A percentile compares a stretch with the other conserved stretches of the same genome.
Evolutionary conservation across 106 monocot genomes (phyloP).

Genomic region (Agapanthus africanus): DNA sequence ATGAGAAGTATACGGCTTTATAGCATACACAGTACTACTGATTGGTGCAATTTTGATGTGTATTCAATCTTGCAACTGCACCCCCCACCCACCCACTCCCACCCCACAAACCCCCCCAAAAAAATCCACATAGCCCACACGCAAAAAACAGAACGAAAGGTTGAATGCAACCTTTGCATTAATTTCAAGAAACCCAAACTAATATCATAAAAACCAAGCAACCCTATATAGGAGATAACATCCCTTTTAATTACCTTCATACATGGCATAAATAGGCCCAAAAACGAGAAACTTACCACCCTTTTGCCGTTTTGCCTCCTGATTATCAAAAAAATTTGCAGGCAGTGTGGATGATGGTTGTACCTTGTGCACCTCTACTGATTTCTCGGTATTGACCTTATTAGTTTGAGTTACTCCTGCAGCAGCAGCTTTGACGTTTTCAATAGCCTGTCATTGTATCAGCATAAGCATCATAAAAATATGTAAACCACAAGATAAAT

Average conservation of each 20-base stretch:
- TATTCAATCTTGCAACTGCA: too few relatives aligned
- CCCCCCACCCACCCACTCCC: too few relatives aligned
- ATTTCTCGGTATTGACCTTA: constrained; percentile 27
- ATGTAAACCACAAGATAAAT: not conserved
- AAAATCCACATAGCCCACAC: too few relatives aligned
- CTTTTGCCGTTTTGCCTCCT: constrained; percentile 52
- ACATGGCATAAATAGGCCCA: not conserved
- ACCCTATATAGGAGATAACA: not conserved
- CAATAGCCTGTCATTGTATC: constrained; percentile 77
- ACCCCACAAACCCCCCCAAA: too few relatives aligned
- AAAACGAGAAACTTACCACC: constrained; percentile 28
- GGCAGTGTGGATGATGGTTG: constrained; percentile 48
- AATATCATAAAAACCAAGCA: not conserved
- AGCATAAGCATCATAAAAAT: not conserved
- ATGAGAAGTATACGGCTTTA: too few relatives aligned
- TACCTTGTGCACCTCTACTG: constrained; percentile 21
- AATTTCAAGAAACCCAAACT: not conserved
- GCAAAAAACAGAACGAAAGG: too few relatives aligned
- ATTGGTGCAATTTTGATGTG: too few relatives aligned
- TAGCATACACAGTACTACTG: too few relatives aligned
- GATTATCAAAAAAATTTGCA: constrained; percentile 60
- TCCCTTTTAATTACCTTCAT: not conserved
- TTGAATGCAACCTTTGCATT: not conserved
- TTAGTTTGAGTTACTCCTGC: constrained; percentile 22
- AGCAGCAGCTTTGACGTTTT: constrained; percentile 63